Conservation (phyloP, 768 basidiomycete species). For the Kwoniella bestiolae region DNA sequence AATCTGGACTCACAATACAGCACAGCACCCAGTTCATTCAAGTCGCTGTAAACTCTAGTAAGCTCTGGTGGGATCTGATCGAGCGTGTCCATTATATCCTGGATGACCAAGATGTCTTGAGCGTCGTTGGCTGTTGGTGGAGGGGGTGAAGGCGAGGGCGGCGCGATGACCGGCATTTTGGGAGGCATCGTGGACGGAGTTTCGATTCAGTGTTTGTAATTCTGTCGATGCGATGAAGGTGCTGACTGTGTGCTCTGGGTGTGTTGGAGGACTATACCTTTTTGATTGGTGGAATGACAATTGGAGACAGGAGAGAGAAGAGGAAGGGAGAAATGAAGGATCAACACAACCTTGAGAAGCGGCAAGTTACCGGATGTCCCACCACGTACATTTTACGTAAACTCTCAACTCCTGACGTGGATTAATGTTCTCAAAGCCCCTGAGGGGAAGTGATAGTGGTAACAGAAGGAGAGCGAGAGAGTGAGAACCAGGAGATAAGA, state of each 20-base stretch:
- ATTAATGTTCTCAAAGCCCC: not conserved
- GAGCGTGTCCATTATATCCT: slow-evolving; percentile 69
- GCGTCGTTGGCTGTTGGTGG: slow-evolving; percentile 30
- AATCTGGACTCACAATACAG: slow-evolving; percentile 61
- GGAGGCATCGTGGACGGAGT: slow-evolving; percentile 31
- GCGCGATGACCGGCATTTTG: slow-evolving; percentile 26
- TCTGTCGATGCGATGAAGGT: not conserved
- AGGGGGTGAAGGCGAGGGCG: slow-evolving; percentile 34
- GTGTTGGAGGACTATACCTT: too few species aligned
- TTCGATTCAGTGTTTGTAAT: not conserved
- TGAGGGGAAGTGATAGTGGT: too few species aligned
- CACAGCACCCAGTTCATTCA: slow-evolving; percentile 97
- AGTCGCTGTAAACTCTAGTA: slow-evolving; percentile 90
- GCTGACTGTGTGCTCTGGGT: too few species aligned
- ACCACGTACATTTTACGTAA: too few species aligned
- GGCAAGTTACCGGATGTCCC: too few species aligned
- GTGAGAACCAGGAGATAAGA: not conserved
- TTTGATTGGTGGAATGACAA: too few species aligned
- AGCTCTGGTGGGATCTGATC: slow-evolving; percentile 92
- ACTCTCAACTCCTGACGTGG: too few species aligned
- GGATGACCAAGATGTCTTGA: slow-evolving; percentile 51
- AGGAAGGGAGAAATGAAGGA: not conserved
- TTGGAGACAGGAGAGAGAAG: too few species aligned
- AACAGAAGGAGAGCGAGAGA: too few species aligned
- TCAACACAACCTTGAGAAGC: too few species aligned